A percentile compares a stretch with the other conserved stretches of the same genome.
Conservation (phyloP, 1,284 basidiomycete species). For the Sporisorium iseilematis-ciliati region DNA sequence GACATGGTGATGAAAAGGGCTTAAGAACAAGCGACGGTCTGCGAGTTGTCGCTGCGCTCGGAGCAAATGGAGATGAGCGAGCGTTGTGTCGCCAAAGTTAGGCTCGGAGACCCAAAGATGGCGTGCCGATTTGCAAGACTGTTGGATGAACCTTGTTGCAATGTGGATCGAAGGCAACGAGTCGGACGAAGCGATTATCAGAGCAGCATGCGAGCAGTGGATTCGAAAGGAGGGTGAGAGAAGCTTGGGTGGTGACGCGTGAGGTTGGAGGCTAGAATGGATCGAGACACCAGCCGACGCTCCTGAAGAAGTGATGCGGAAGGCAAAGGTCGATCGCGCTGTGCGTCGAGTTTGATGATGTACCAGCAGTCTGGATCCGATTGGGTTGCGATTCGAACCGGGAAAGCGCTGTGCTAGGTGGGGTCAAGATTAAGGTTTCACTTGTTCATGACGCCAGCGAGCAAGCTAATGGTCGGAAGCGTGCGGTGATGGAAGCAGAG, state of each 20-base stretch:
- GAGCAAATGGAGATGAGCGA: not conserved
- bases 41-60: too few relatives aligned
- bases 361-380: too few relatives aligned
- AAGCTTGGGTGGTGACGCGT: too few relatives aligned
- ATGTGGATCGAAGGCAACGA: not conserved
- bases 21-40: not conserved
- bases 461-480: not conserved
- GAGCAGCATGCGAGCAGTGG: constrained; percentile 1
- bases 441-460: constrained; percentile 15
- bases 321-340: too few relatives aligned
- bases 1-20: constrained; percentile 11
- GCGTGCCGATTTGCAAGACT: not conserved
- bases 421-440: constrained; percentile 18
- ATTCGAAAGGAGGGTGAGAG: not conserved
- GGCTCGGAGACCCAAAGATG: not conserved
- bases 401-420: not conserved
- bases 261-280: too few relatives aligned
- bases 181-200: not conserved
- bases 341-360: too few relatives aligned
- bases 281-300: too few relatives aligned
- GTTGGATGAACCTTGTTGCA: constrained; percentile 1
- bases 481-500: constrained; percentile 3
- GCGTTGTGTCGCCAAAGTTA: constrained; percentile 6
- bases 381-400: not conserved
- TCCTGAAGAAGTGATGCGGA: not conserved